Evolutionary conservation across 1,284 basidiomycete genomes (phyloP), one percentile per base, ranked within the genome.

Genomic region (Ceratobasidium sp.): DNA sequence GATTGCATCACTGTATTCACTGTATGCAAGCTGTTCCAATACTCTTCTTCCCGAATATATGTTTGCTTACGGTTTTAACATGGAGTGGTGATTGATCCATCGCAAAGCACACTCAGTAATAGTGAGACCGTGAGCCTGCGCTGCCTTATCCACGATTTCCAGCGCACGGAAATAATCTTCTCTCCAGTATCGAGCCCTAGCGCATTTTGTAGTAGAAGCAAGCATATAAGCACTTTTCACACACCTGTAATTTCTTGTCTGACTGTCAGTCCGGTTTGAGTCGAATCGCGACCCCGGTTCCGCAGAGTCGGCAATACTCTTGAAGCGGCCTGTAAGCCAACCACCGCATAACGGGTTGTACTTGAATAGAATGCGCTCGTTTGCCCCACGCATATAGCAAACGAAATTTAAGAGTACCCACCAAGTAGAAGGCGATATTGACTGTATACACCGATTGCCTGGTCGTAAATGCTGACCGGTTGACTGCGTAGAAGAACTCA

Each of bases 51-150:
- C 20, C 52, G 23, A 44, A 8, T 18, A 35, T n/a, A 44, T 14
- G 41, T 30, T 59, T 5, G 60, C 74, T 59, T 41, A 68, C 74
- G 74, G 64, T n/a, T 82, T 84, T 64, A 89, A 82, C 16, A 82
- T 81, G 12, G 87, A 88, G 79, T 88, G 87, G 79, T 88, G 87
- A 80, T 86, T 84, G 65, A 84, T 82, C 88, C 88, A 88, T 7
- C 87, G 82, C 59, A 87, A 82, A 1, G 87, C 87, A 16, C 87
- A 85, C 80, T 88, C 87, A n/a, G 85, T 84, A 48, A 87, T 81
- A 0, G 86, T 83, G 12, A 88, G 82, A 35, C 81, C 78, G 78
- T 86, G 84, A 5, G 64, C 50, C 38, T 77, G 52, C 3, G 54
- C 65, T 16, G 41, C 74, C 41, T 77, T 59, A 33, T 77, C 74